Evolutionary conservation across 768 basidiomycete species (phyloP).

Genomic region (Boletus pseudo-olivaceus): DNA sequence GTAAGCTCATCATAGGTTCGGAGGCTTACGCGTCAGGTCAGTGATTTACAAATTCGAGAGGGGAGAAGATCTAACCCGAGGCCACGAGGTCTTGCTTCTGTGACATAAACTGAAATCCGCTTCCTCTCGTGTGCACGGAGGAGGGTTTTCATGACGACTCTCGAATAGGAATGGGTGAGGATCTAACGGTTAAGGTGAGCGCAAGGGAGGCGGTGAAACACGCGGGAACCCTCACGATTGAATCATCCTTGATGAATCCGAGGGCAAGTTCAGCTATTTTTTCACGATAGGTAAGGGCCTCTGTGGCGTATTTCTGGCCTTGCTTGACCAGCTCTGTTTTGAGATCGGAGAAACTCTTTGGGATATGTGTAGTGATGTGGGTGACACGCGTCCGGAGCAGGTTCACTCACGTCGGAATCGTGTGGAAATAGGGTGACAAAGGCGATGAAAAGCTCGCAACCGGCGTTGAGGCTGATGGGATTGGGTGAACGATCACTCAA

Average conservation of each 20-base stretch:
- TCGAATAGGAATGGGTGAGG: conserved; percentile 93
- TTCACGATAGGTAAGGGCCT: conserved; percentile 80
- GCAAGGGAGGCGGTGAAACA: conserved; percentile 11
- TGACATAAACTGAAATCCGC: conserved; percentile 95
- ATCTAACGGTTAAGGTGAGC: conserved; percentile 52
- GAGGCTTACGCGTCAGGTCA: conserved; percentile 47
- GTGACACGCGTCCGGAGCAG: conserved; percentile 6
- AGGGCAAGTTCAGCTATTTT: conserved; percentile 89
- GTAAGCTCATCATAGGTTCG: conserved; percentile 88
- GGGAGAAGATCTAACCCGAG: conserved; percentile 59
- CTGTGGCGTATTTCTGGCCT: conserved; percentile 70
- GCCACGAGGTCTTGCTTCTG: conserved; percentile 88
- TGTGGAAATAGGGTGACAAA: conserved; percentile 85
- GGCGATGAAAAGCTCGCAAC: conserved; percentile 85
- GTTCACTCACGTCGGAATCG: conserved; percentile 64
- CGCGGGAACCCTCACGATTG: conserved; percentile 54
- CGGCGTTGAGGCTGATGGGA: conserved; percentile 82
- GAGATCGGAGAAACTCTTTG: conserved; percentile 76
- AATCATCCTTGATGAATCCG: conserved; percentile 93
- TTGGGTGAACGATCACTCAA: conserved; percentile 65
- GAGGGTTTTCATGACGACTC: conserved; percentile 92
- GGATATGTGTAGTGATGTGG: conserved; percentile 6
- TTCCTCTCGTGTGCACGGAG: conserved; percentile 87
- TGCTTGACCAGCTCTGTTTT: conserved; percentile 81
- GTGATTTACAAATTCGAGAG: conserved; percentile 4